Conservation (phyloP, 352 stramenopile genomes). For the Phytopythium sindhum region DNA sequence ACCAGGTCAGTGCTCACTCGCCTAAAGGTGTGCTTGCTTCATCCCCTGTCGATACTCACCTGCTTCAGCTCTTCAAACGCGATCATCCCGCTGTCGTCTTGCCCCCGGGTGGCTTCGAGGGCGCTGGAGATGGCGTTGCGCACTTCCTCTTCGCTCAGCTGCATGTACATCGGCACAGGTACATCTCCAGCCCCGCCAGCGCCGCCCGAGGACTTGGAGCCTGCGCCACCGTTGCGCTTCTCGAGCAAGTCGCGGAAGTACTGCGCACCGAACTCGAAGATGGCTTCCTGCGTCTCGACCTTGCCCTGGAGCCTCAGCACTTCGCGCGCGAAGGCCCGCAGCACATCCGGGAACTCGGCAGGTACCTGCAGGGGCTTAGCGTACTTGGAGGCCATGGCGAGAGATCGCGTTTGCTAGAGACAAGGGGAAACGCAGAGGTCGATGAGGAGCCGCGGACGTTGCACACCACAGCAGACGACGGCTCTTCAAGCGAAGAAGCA, state of each 20-base stretch:
- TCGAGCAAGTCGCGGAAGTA: slow-evolving; percentile 65
- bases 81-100: slow-evolving; percentile 36
- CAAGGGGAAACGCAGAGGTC: not conserved
- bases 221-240: slow-evolving; percentile 21
- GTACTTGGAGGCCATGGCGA: slow-evolving; percentile 78
- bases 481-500: not conserved
- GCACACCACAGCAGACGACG: not conserved
- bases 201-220: not conserved
- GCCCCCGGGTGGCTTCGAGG: slow-evolving; percentile 39
- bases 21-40: too few relatives aligned
- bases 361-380: slow-evolving; percentile 78
- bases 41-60: slow-evolving; percentile 8
- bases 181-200: not conserved
- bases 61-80: slow-evolving; percentile 41
- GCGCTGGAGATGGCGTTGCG: slow-evolving; percentile 37
- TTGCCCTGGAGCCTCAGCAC: slow-evolving; percentile 82
- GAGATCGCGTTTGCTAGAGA: not conserved
- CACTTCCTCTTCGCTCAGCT: slow-evolving; percentile 54
- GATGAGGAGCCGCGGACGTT: not conserved
- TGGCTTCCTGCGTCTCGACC: slow-evolving; percentile 73
- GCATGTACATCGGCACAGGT: slow-evolving; percentile 51
- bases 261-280: slow-evolving; percentile 69
- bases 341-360: slow-evolving; percentile 61
- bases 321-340: slow-evolving; percentile 78
- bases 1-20: not conserved